Base-by-base conservation (phyloP, 2,329 filamentous ascomycete genomes). In the Pseudopithomyces maydicus region DNA sequence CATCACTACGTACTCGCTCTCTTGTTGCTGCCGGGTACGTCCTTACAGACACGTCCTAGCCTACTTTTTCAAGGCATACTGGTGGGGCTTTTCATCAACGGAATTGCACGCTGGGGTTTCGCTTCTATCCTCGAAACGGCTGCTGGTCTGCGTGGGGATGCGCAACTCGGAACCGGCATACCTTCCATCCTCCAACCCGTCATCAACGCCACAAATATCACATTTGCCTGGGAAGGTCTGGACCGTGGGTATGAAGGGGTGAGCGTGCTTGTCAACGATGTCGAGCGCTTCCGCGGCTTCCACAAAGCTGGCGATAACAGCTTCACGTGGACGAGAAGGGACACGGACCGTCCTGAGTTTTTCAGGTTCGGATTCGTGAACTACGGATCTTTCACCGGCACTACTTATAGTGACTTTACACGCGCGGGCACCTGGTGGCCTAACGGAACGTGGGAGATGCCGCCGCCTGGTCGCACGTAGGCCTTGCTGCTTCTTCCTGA, bases 91-190 rank as follows among this genome's bases (percentile, higher is more conserved):
- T 98, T 97, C 75, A 88, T 97, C 77, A 97, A 97, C 71, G 94
- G 95, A 51, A 87, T 96, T 56, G 93, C 93, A 4, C 85, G 94
- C 38, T 98, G 95, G 95, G 92, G 92, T 0, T 98, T 96, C 72
- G 93, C 92, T 58, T 84, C 90, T 0, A 85, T 98, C 41, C 83
- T 98, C 15, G 89, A 99, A 77, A 98, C 95, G 0, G 85, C 89
- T 0, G 83, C 77, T 0, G 86, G 88, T 0, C 78, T 98, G 17
- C 87, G 86, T 46, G 87, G 76, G 6, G 80, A 81, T 47, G 76
- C 75, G 1, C 75, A 77, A 52, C 66, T 79, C 15, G 85, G 86
- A 8, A 87, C 86, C 0, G 77, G 83, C 0, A 79, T 95, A 1
- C 91, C 80, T 0, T 52, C 58, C 0, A 67, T 81, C 14, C 32